These are phyloP conservation scores for Boletus rufocinnamomeus DNA, from an alignment of 768 basidiomycete genomes.

Conservation along the genomic window DNA sequence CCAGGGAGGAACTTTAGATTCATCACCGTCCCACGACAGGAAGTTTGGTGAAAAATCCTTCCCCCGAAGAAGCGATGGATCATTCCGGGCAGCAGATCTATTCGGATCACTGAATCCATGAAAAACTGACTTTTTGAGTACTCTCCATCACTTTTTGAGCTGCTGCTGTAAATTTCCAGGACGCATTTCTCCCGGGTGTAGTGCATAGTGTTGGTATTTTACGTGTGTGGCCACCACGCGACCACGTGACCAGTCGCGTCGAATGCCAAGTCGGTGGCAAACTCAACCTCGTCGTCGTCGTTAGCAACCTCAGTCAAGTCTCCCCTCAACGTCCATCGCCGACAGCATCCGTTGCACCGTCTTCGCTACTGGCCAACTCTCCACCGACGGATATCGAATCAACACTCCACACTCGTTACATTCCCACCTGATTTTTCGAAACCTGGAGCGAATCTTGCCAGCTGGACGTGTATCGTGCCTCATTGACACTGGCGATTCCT, in stretches of 20 bases:
- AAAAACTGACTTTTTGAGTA: too few relatives aligned
- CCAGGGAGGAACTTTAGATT: background rate
- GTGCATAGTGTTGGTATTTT: too few relatives aligned
- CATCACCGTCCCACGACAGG: background rate
- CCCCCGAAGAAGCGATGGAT: background rate
- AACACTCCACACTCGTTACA: background rate
- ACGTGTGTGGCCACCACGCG: slow-evolving; percentile 1
- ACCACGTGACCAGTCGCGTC: slow-evolving; percentile 32
- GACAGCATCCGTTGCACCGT: background rate
- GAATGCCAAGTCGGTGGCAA: slow-evolving; percentile 22
- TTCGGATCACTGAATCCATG: too few relatives aligned
- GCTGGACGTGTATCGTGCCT: background rate
- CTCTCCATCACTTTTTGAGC: too few relatives aligned
- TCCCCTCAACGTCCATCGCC: background rate
- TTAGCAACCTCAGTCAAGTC: background rate
- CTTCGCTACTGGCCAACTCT: too few relatives aligned
- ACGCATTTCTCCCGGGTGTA: too few relatives aligned
- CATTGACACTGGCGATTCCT: background rate
- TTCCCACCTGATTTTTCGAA: too few relatives aligned
- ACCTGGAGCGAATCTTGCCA: background rate
- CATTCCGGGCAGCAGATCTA: too few relatives aligned
- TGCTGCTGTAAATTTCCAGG: too few relatives aligned
- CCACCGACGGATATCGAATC: background rate
- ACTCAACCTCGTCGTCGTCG: slow-evolving; percentile 11
- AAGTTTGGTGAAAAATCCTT: background rate